Evolutionary conservation across 768 basidiomycete species (phyloP).

Genomic region (Lactifluus echinatus): DNA sequence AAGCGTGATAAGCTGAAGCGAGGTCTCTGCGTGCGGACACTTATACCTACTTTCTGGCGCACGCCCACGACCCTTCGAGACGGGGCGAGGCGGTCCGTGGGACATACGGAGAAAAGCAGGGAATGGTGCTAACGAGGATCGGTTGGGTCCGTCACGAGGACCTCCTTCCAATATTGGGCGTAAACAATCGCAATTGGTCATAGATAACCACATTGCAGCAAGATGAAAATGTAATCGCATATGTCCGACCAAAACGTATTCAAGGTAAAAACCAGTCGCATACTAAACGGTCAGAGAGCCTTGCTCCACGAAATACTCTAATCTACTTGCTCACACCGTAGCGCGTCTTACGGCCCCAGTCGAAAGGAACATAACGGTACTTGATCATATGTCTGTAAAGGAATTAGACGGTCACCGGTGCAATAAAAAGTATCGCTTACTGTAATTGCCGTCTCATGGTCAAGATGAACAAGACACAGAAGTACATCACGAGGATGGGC

Average conservation of each 20-base stretch:
- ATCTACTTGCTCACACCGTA: constrained; percentile 54
- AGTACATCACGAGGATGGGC: constrained; percentile 97
- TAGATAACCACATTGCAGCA: background rate
- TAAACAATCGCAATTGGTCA: background rate
- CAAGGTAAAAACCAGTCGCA: background rate
- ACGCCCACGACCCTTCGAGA: background rate
- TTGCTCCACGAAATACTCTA: background rate
- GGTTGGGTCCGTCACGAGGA: background rate
- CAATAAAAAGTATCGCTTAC: constrained; percentile 40
- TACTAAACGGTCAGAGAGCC: background rate
- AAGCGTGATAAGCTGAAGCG: background rate
- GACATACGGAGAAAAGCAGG: background rate
- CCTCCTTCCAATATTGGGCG: background rate
- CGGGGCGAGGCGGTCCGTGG: background rate
- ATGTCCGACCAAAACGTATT: background rate
- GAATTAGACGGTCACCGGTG: background rate
- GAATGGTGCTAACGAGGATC: background rate
- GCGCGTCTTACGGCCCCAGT: constrained; percentile 86
- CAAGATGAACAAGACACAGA: constrained; percentile 87
- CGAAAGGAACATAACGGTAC: constrained; percentile 95
- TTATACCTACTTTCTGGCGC: background rate
- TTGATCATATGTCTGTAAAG: constrained; percentile 92
- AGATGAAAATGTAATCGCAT: background rate
- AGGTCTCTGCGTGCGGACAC: background rate
- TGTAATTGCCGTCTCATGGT: constrained; percentile 96